Evolutionary conservation across 305 asterid species (phyloP), one percentile per base, ranked within the genome.

Genomic region (Plantago rigida): DNA sequence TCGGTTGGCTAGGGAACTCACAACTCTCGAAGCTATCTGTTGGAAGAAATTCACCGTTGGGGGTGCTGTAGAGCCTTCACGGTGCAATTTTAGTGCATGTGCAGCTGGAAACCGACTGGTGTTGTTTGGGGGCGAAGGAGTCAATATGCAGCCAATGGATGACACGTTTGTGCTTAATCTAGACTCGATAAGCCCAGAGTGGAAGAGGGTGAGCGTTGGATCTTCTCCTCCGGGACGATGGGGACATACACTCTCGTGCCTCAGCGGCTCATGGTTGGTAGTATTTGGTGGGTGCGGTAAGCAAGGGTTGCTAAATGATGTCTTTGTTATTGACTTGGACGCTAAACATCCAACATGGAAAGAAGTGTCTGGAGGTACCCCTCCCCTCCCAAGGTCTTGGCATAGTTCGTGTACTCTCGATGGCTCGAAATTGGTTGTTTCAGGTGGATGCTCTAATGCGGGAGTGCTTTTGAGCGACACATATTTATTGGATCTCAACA

Each of bases 71-170:
- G 95, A 85, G 73, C 97, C 97, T 65, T 84, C 91, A 4, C 91
- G 96, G 17, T 90, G 97, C 78, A 90, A 90, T 66, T 90, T 83
- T 71, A 87, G 97, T 68, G 91, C 97, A 10, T 90, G 97, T 64
- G 95, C 97, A 17, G 97, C 84, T 1, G 96, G 97, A 34, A 90
- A 90, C 59, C 78, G 97, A 9, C 81, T 90, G 24, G 89, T 90
- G 58, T 70, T 90, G 70, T 90, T 90, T 69, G 97, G 97, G 55
- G 97, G 97, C 39, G 97, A 90, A 76, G 97, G 95, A 26, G 89
- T 82, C 49, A 87, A 90, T 60, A 90, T 90, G 97, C 95, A 87
- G 80, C 97, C 97, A 19, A 87, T 90, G 96, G 94, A 90, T 26
- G 97, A 90, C 79, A 90, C 97, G 0, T 90, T 90, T 51, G 97